A percentile compares a stretch with the other conserved stretches of the same genome.
phyloP scores from a whole-genome alignment of 108 stramenopile genomes.

The Skeletonema menzelii region DNA sequence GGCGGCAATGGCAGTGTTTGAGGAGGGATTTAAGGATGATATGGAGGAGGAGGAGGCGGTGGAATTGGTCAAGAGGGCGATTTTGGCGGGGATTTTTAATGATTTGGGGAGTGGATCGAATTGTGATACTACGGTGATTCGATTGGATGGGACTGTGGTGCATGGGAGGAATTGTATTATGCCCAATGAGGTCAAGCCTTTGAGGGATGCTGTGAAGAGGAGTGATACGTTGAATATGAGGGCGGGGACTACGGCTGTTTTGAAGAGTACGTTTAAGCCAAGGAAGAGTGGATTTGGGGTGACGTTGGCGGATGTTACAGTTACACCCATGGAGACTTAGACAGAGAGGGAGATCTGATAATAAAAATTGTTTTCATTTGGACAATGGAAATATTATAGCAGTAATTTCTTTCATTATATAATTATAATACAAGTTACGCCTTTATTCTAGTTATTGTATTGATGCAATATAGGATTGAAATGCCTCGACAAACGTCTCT shows the following conservation, averaged over 20 bases:
- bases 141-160: conserved; percentile 71
- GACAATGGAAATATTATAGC: no score
- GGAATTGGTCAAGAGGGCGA: conserved; percentile 90
- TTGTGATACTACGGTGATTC: conserved; percentile 93
- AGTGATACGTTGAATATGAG: conserved; percentile 65
- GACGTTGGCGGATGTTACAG: conserved; percentile 63
- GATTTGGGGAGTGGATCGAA: conserved; percentile 96
- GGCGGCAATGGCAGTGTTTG: conserved; percentile 98
- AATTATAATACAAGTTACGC: neutral
- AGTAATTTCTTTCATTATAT: neutral
- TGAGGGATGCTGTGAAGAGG: conserved; percentile 62
- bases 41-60: conserved; percentile 92
- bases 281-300: conserved; percentile 54
- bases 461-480: conserved; percentile 11
- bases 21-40: conserved; percentile 87
- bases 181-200: conserved; percentile 73
- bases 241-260: conserved; percentile 76
- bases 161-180: conserved; percentile 74
- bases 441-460: neutral
- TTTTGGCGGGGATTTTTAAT: conserved; percentile 97
- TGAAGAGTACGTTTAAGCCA: conserved; percentile 49
- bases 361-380: neutral
- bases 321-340: conserved; percentile 57
- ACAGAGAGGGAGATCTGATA: neutral
- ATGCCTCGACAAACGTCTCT: conserved; percentile 40